phyloP scores from a whole-genome alignment of 1,284 basidiomycete genomes.

The Ganoderma multipileum region DNA sequence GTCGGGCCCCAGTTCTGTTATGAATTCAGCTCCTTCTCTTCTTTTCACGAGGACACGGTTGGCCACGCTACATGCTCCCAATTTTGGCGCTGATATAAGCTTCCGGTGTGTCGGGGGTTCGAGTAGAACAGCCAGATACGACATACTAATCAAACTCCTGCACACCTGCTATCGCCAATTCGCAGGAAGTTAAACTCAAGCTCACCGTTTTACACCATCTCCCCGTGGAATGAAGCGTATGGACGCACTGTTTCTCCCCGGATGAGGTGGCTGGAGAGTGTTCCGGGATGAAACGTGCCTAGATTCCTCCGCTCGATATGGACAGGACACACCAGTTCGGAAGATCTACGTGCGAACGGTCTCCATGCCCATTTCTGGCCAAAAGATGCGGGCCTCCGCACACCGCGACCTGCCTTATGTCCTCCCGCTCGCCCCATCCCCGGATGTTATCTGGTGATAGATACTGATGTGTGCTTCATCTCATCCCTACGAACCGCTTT shows the following conservation, averaged over 20 bases:
- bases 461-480: conserved; percentile 26
- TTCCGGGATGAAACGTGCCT: conserved; percentile 15
- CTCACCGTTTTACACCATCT: neutral
- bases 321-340: conserved; percentile 19
- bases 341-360: conserved; percentile 32
- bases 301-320: conserved; percentile 14
- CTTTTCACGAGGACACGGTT: conserved; percentile 12
- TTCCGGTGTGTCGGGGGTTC: conserved; percentile 11
- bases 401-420: neutral
- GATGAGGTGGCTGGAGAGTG: neutral
- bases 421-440: conserved; percentile 19
- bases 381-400: conserved; percentile 24
- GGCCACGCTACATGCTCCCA: conserved; percentile 6
- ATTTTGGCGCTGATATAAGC: conserved; percentile 18
- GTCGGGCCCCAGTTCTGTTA: conserved; percentile 7
- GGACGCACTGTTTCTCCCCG: conserved; percentile 1
- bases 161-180: neutral
- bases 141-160: neutral
- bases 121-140: conserved; percentile 8
- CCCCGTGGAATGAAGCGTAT: neutral
- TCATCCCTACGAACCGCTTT: neutral
- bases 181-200: neutral
- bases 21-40: conserved; percentile 6
- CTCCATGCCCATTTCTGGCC: conserved; percentile 27
- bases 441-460: conserved; percentile 24